Evolutionary conservation across 1,284 basidiomycete species (phyloP).

Genomic region (Heterobasidion parviporum): DNA sequence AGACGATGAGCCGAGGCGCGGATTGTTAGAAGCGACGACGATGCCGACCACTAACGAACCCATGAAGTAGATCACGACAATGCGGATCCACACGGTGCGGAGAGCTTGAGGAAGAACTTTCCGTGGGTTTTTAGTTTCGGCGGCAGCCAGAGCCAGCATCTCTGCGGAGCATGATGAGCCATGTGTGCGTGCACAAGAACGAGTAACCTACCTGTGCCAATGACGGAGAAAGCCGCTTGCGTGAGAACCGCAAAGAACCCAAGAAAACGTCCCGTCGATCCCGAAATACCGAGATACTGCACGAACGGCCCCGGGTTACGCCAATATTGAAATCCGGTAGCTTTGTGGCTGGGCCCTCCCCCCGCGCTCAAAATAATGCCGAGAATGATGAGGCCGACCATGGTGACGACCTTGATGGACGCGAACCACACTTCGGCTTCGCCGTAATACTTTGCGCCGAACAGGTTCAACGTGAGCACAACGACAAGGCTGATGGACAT

Average conservation of each 20-base stretch:
- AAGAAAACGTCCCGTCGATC: constrained; percentile 57
- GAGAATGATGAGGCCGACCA: constrained; percentile 42
- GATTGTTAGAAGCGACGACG: constrained; percentile 63
- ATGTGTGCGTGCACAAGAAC: neutral
- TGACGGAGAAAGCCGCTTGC: constrained; percentile 79
- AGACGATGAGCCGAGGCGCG: constrained; percentile 41
- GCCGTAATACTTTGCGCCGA: constrained; percentile 33
- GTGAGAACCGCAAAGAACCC: constrained; percentile 62
- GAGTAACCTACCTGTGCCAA: constrained; percentile 67
- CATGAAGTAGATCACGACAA: constrained; percentile 66
- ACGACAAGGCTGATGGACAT: constrained; percentile 68
- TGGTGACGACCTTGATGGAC: constrained; percentile 76
- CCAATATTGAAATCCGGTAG: constrained; percentile 28
- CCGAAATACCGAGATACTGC: constrained; percentile 45
- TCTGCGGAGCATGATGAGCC: constrained; percentile 24
- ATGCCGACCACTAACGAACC: constrained; percentile 59
- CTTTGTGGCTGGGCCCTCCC: constrained; percentile 44
- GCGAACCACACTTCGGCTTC: constrained; percentile 72
- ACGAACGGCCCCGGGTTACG: constrained; percentile 67
- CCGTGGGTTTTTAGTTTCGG: constrained; percentile 59
- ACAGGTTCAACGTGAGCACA: constrained; percentile 23
- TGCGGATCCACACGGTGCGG: constrained; percentile 64
- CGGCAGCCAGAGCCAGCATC: constrained; percentile 46
- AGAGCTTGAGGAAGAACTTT: constrained; percentile 64
- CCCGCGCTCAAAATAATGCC: constrained; percentile 67